Conservation (phyloP, 2,329 filamentous ascomycete genomes). For the Colletotrichum acutatum region DNA sequence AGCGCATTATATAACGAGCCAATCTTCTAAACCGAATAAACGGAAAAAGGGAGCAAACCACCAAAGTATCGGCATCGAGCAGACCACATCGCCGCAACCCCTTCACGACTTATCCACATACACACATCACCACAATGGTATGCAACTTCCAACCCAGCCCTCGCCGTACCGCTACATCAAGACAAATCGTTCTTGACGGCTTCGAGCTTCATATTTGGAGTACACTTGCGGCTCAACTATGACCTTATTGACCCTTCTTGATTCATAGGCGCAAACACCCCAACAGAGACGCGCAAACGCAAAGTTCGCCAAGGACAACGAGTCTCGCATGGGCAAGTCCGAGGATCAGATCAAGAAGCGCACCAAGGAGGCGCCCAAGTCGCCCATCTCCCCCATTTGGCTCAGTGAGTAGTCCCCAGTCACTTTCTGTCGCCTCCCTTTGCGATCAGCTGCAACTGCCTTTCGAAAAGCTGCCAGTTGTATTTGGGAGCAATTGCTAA, state of each 20-base stretch:
- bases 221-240: not conserved
- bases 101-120: not conserved
- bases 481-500: not conserved
- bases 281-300: constrained; percentile 85
- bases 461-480: not conserved
- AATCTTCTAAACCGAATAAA: not conserved
- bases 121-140: constrained; percentile 37
- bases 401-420: constrained; percentile 60
- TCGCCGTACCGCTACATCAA: not conserved
- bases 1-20: constrained; percentile 1
- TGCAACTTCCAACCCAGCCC: constrained; percentile 3
- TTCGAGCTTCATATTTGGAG: not conserved
- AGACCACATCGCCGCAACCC: not conserved
- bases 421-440: not conserved
- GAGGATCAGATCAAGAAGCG: constrained; percentile 71
- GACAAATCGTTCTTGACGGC: too few species aligned
- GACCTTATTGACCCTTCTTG: not conserved
- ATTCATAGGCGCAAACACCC: constrained; percentile 79
- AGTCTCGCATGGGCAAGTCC: constrained; percentile 80
- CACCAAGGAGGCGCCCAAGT: constrained; percentile 65
- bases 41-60: not conserved
- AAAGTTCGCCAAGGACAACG: constrained; percentile 80
- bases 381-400: constrained; percentile 73
- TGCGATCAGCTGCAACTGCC: not conserved
- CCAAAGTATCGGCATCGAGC: constrained; percentile 2